Percentiles rank a stretch among this genome's conserved stretches.
Evolutionary conservation across 108 stramenopile genomes (phyloP).

Genomic region (Pseudonitzschia delicatissima): DNA sequence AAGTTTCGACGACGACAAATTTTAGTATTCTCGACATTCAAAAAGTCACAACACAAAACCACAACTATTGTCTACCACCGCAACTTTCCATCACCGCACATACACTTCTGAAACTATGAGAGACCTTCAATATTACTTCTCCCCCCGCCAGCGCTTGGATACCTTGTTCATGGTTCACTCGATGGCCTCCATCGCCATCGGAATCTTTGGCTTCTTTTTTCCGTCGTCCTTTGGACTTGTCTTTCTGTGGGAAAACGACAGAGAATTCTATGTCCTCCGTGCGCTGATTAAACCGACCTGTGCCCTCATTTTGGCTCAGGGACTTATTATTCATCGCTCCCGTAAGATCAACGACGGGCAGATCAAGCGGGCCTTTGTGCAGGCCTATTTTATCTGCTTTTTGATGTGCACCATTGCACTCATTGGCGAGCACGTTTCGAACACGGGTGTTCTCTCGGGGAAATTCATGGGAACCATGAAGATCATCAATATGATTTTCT

Average conservation of each 20-base stretch:
- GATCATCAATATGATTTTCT: slow-evolving; percentile 47
- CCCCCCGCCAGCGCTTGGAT: slow-evolving; percentile 51
- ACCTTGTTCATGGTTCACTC: slow-evolving; percentile 48
- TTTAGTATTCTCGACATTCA: too few relatives aligned
- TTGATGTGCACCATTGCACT: slow-evolving; percentile 38
- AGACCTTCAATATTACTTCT: slow-evolving; percentile 33
- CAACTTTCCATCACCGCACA: too few relatives aligned
- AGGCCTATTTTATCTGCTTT: slow-evolving; percentile 57
- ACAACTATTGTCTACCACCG: too few relatives aligned
- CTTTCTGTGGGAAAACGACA: slow-evolving; percentile 44
- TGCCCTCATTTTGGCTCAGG: slow-evolving; percentile 52
- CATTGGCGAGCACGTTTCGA: slow-evolving; percentile 42
- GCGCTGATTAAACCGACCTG: slow-evolving; percentile 41
- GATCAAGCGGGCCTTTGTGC: slow-evolving; percentile 53
- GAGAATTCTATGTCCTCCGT: slow-evolving; percentile 43
- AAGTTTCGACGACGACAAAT: too few relatives aligned
- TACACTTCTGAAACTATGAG: too few relatives aligned
- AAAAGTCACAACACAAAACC: too few relatives aligned
- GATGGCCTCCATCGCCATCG: slow-evolving; percentile 35
- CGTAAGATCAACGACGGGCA: slow-evolving; percentile 55
- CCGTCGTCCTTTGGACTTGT: slow-evolving; percentile 30
- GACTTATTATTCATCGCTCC: slow-evolving; percentile 50
- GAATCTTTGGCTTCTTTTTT: slow-evolving; percentile 38
- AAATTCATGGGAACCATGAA: slow-evolving; percentile 48
- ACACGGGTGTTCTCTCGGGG: slow-evolving; percentile 50